A percentile compares a stretch with the other conserved stretches of the same genome.
Conservation (phyloP, 306 rosid genomes). For the Cyclanthera cordifolia region DNA sequence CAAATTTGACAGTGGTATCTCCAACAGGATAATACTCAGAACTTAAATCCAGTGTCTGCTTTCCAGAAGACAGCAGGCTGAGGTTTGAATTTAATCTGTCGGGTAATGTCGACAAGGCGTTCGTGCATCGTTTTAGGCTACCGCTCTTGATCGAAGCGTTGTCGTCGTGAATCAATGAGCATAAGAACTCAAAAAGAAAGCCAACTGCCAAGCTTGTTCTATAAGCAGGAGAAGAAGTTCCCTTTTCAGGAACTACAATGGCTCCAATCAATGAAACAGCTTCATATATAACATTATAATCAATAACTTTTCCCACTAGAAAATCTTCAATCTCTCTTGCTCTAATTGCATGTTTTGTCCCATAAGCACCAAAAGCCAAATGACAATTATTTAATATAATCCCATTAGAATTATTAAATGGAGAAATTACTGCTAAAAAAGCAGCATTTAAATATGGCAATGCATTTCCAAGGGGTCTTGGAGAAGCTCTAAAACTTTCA, state of each 20-base stretch:
- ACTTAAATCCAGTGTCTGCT: constrained; percentile 41
- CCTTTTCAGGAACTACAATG: constrained; percentile 43
- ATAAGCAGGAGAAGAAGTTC: constrained; percentile 41
- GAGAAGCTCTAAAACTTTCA: constrained; percentile 76
- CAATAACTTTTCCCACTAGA: constrained; percentile 49
- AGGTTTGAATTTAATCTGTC: constrained; percentile 20
- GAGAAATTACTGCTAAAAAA: constrained; percentile 53
- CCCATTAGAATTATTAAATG: constrained; percentile 34
- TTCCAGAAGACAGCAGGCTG: constrained; percentile 38
- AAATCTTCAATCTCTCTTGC: constrained; percentile 60
- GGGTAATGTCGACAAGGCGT: not conserved
- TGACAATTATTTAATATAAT: constrained; percentile 35
- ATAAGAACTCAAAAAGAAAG: constrained; percentile 61
- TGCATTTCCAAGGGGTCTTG: constrained; percentile 77
- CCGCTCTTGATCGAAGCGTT: constrained; percentile 17
- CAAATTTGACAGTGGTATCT: constrained; percentile 48
- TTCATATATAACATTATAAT: constrained; percentile 35
- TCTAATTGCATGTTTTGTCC: constrained; percentile 57
- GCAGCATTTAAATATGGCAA: constrained; percentile 70
- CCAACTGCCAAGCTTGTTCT: constrained; percentile 67
- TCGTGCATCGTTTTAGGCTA: constrained; percentile 15
- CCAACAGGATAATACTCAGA: constrained; percentile 58
- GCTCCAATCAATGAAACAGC: constrained; percentile 42
- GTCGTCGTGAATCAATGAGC: constrained; percentile 34
- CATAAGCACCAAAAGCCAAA: constrained; percentile 67